A percentile compares a stretch with the other conserved stretches of the same genome.
Evolutionary conservation across 2,329 filamentous ascomycete genomes (phyloP).

Genomic region (Penicillium sp.): DNA sequence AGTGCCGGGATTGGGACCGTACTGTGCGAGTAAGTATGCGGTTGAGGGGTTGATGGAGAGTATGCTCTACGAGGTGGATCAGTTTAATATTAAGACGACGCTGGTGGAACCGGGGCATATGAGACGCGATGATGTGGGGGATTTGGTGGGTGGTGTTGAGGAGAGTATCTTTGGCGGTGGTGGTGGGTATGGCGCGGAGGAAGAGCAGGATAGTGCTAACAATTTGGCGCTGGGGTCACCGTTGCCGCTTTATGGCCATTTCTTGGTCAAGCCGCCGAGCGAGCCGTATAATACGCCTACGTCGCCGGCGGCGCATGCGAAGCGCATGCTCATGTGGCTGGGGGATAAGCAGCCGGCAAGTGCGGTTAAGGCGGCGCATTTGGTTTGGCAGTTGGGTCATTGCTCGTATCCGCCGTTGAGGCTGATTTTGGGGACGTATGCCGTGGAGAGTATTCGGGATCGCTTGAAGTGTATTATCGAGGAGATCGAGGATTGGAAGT

Average conservation of each 20-base stretch:
- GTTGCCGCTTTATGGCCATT: constrained; percentile 79
- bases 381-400: constrained; percentile 89
- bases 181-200: too few relatives aligned
- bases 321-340: constrained; percentile 87
- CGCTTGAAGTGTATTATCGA: constrained; percentile 82
- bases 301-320: constrained; percentile 77
- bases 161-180: too few relatives aligned
- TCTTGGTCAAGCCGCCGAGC: constrained; percentile 76
- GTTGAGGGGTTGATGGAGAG: constrained; percentile 92
- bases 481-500: constrained; percentile 88
- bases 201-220: too few relatives aligned
- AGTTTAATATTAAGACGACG: constrained; percentile 86
- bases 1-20: constrained; percentile 83
- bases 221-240: constrained; percentile 41
- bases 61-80: constrained; percentile 89
- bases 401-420: constrained; percentile 86
- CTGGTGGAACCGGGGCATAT: constrained; percentile 86
- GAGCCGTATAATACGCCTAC: constrained; percentile 69
- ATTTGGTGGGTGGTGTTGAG: too few relatives aligned
- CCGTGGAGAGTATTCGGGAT: constrained; percentile 90
- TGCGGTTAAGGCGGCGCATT: constrained; percentile 81
- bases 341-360: constrained; percentile 86
- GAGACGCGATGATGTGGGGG: constrained; percentile 61
- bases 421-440: constrained; percentile 81
- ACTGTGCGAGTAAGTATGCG: constrained; percentile 94